phyloP scores from a whole-genome alignment of 1,284 basidiomycete species.

The Cutaneotrichosporon curvatum region DNA sequence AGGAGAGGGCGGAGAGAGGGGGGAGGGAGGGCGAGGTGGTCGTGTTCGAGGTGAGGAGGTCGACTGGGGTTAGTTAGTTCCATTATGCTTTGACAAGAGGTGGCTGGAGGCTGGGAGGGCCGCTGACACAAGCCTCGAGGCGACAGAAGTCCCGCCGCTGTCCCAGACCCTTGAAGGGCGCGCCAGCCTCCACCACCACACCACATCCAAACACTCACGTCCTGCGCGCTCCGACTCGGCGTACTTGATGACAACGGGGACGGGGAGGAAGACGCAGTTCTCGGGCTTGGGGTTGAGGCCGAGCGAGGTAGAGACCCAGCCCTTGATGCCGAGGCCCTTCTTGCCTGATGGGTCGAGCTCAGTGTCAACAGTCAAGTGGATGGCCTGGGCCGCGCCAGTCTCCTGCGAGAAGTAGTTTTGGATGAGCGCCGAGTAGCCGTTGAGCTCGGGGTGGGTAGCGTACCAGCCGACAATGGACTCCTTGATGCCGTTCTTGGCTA shows the following conservation, averaged over 20 bases:
- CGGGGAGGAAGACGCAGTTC: constrained; percentile 84
- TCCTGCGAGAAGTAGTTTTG: constrained; percentile 98
- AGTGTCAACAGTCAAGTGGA: constrained; percentile 90
- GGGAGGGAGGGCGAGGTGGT: constrained; percentile 38
- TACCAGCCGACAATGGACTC: constrained; percentile 53
- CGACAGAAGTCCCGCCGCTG: too few species aligned
- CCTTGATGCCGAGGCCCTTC: constrained; percentile 68
- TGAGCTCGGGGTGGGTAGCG: constrained; percentile 80
- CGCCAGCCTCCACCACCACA: too few species aligned
- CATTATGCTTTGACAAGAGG: too few species aligned
- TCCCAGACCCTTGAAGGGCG: neutral
- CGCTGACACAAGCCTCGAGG: neutral
- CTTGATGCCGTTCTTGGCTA: constrained; percentile 42
- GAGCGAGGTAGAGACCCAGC: constrained; percentile 61
- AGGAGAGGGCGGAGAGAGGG: constrained; percentile 36
- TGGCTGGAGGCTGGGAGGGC: too few species aligned
- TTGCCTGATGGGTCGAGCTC: constrained; percentile 56
- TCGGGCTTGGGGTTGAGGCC: constrained; percentile 81
- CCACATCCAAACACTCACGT: constrained; percentile 53
- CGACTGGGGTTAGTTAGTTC: constrained; percentile 56
- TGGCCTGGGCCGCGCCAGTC: constrained; percentile 76
- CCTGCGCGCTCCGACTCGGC: constrained; percentile 75
- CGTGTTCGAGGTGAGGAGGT: constrained; percentile 55
- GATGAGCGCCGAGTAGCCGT: constrained; percentile 93
- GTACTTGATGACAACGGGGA: constrained; percentile 74